phyloP scores from a whole-genome alignment of 2,329 filamentous ascomycete genomes.

The Ophiostoma pallidulum region DNA sequence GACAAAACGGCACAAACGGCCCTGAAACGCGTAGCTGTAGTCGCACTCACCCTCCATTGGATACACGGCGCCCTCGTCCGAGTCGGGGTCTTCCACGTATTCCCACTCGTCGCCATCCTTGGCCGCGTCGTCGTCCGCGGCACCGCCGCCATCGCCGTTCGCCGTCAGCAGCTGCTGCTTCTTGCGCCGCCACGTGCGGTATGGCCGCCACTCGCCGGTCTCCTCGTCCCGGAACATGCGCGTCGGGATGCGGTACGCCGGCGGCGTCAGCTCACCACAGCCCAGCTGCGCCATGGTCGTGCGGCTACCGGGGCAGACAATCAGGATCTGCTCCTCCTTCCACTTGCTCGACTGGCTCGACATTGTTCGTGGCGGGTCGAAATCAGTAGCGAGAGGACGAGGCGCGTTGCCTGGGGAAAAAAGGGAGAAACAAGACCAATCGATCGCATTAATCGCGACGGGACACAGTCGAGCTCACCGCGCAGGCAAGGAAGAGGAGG shows the following conservation, averaged over 20 bases:
- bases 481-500: too few relatives aligned
- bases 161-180: slow-evolving; percentile 29
- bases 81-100: slow-evolving; percentile 82
- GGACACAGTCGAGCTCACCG: too few relatives aligned
- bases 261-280: slow-evolving; percentile 81
- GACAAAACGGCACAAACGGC: too few relatives aligned
- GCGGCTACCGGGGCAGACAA: slow-evolving; percentile 77
- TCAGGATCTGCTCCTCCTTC: slow-evolving; percentile 55
- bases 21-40: too few relatives aligned
- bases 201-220: slow-evolving; percentile 65
- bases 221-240: slow-evolving; percentile 88
- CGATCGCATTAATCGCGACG: too few relatives aligned
- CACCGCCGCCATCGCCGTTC: slow-evolving; percentile 21
- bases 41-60: slow-evolving; percentile 48
- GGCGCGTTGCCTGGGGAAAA: not conserved
- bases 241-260: slow-evolving; percentile 76
- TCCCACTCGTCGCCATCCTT: slow-evolving; percentile 49
- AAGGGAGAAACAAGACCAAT: too few relatives aligned
- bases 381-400: not conserved
- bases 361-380: slow-evolving; percentile 28
- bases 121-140: slow-evolving; percentile 27
- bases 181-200: slow-evolving; percentile 61
- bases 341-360: slow-evolving; percentile 49
- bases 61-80: slow-evolving; percentile 81
- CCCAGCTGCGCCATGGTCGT: slow-evolving; percentile 87